phyloP scores from a whole-genome alignment of 2,329 filamentous ascomycete genomes.

The Bipolaris cookei region DNA sequence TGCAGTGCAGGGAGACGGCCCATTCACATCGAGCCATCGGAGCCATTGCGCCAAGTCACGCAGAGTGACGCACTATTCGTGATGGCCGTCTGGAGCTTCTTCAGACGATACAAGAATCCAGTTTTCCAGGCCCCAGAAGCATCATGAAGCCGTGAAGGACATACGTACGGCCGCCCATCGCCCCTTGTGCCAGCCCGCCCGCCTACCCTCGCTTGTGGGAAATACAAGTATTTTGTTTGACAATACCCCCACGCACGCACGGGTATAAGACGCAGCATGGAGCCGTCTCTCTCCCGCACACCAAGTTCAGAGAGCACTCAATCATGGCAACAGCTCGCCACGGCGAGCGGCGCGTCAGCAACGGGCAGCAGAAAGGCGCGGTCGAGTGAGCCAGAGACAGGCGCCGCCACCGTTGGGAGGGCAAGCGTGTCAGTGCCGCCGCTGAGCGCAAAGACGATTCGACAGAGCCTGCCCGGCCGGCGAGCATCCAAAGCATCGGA shows the following conservation, averaged over 20 bases:
- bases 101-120: background rate
- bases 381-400: constrained; percentile 66
- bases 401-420: constrained; percentile 63
- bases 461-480: constrained; percentile 50
- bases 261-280: constrained; percentile 29
- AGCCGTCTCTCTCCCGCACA: constrained; percentile 43
- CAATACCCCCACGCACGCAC: constrained; percentile 10
- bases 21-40: constrained; percentile 17
- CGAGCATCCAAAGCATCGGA: constrained; percentile 53
- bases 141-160: constrained; percentile 7
- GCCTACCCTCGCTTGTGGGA: constrained; percentile 12
- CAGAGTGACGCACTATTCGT: constrained; percentile 20
- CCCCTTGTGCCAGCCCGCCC: constrained; percentile 4
- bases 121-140: background rate
- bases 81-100: constrained; percentile 1
- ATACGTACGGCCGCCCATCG: constrained; percentile 2
- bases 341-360: constrained; percentile 51
- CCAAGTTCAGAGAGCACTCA: constrained; percentile 49
- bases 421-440: constrained; percentile 71
- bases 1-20: constrained; percentile 16
- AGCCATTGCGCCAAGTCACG: constrained; percentile 24
- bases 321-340: constrained; percentile 55
- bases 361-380: constrained; percentile 62
- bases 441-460: constrained; percentile 53
- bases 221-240: constrained; percentile 14